Evolutionary conservation across 2,329 filamentous ascomycete species (phyloP).

Genomic region (Cordyceps javanica): DNA sequence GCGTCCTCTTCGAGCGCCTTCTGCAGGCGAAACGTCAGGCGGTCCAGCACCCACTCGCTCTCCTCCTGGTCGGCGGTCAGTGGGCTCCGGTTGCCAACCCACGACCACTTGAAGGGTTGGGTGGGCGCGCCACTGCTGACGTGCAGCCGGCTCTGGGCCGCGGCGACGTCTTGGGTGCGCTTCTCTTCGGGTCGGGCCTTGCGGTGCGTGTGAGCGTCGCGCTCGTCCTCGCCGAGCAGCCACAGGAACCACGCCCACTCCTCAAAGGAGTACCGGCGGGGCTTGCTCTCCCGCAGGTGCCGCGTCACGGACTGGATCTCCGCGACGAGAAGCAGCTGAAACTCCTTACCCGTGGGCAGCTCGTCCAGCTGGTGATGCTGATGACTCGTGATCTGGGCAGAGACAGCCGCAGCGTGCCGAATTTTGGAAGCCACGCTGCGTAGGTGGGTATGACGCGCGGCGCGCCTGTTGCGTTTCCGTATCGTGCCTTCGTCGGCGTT

Average conservation of each 20-base stretch:
- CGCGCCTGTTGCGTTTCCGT: neutral
- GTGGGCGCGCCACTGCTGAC: slow-evolving; percentile 21
- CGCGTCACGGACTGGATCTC: slow-evolving; percentile 61
- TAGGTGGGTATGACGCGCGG: neutral
- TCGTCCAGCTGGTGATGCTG: slow-evolving; percentile 30
- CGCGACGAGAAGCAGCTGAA: slow-evolving; percentile 61
- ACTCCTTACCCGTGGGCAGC: slow-evolving; percentile 41
- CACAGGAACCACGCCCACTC: slow-evolving; percentile 83
- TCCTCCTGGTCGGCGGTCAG: slow-evolving; percentile 64
- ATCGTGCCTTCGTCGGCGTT: slow-evolving; percentile 8
- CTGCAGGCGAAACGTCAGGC: slow-evolving; percentile 49
- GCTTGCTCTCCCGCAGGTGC: slow-evolving; percentile 53
- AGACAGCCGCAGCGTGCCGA: slow-evolving; percentile 8
- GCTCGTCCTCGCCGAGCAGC: slow-evolving; percentile 64
- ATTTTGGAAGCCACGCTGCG: neutral
- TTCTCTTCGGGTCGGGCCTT: slow-evolving; percentile 27
- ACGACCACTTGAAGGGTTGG: slow-evolving; percentile 53
- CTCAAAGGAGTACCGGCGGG: slow-evolving; percentile 68
- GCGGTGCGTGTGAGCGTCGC: slow-evolving; percentile 43
- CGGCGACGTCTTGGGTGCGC: slow-evolving; percentile 12
- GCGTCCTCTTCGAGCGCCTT: slow-evolving; percentile 22
- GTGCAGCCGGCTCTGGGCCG: slow-evolving; percentile 3
- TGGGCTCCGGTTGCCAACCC: slow-evolving; percentile 64
- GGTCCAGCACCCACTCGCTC: slow-evolving; percentile 66
- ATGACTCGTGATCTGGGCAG: slow-evolving; percentile 19